Conservation (phyloP, 805 yeast genomes). For the Wickerhamiella siamensis region DNA sequence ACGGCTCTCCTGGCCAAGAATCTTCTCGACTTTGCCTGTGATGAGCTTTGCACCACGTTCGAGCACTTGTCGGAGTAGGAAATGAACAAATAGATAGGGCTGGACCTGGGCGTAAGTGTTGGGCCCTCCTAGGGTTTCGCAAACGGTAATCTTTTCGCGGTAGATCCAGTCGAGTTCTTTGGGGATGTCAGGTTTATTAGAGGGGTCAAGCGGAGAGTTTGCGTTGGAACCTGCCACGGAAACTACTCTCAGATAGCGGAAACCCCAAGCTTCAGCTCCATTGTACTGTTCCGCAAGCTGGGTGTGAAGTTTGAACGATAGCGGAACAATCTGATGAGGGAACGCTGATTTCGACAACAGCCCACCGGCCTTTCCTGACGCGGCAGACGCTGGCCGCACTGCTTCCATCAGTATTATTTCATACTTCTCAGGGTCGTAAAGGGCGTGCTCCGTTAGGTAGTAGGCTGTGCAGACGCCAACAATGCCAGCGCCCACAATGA, state of each 20-base stretch:
- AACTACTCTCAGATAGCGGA: slow-evolving; percentile 73
- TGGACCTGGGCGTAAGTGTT: slow-evolving; percentile 94
- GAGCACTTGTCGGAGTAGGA: slow-evolving; percentile 61
- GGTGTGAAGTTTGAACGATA: slow-evolving; percentile 74
- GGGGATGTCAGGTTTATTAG: slow-evolving; percentile 23
- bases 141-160: slow-evolving; percentile 45
- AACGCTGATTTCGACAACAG: slow-evolving; percentile 91
- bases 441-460: slow-evolving; percentile 70
- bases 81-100: slow-evolving; percentile 86
- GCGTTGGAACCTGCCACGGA: slow-evolving; percentile 52
- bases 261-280: slow-evolving; percentile 89
- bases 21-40: slow-evolving; percentile 66
- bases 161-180: slow-evolving; percentile 63
- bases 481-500: slow-evolving; percentile 57
- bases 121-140: slow-evolving; percentile 69
- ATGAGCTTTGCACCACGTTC: slow-evolving; percentile 68
- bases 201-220: slow-evolving; percentile 2
- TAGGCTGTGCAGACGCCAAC: slow-evolving; percentile 93
- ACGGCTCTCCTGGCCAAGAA: slow-evolving; percentile 48
- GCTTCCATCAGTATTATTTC: slow-evolving; percentile 80
- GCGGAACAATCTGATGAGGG: slow-evolving; percentile 84
- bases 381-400: slow-evolving; percentile 91
- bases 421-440: slow-evolving; percentile 53
- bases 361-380: slow-evolving; percentile 96
- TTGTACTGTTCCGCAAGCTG: slow-evolving; percentile 61